A percentile compares a stretch with the other conserved stretches of the same genome.
Conservation (phyloP, 176 grass and related monocot species). For the Cymbopogon citratus region DNA sequence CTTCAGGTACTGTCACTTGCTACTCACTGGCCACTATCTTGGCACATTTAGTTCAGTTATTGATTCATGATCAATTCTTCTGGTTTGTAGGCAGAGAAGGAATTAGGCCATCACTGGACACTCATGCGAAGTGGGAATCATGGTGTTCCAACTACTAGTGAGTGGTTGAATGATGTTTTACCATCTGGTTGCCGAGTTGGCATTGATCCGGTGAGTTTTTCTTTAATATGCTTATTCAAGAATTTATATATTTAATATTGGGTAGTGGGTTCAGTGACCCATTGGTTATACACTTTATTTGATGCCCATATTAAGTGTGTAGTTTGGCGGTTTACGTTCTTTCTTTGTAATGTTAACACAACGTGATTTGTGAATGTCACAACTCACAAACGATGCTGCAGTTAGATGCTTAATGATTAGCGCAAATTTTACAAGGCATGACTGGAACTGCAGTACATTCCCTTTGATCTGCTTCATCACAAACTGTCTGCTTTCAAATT, state of each 20-base stretch:
- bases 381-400: background rate
- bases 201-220: slow-evolving; percentile 89
- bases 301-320: background rate
- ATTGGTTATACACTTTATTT: slow-evolving; percentile 4
- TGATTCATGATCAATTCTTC: background rate
- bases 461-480: background rate
- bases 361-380: background rate
- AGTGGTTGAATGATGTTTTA: slow-evolving; percentile 94
- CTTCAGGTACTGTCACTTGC: slow-evolving; percentile 51
- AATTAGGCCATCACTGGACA: slow-evolving; percentile 68
- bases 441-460: background rate
- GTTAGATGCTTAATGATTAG: background rate
- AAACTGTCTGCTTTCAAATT: background rate
- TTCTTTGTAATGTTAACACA: background rate
- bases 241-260: background rate
- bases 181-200: slow-evolving; percentile 73
- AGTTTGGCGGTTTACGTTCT: background rate
- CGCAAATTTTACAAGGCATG: background rate
- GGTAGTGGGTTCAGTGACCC: background rate
- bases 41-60: background rate
- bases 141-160: slow-evolving; percentile 74
- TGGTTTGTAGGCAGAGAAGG: slow-evolving; percentile 69
- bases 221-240: slow-evolving; percentile 9
- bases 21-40: background rate
- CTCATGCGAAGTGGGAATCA: slow-evolving; percentile 83